Evolutionary conservation across 192 early-diverging fungal genomes (phyloP).

Genomic region (Thoreauomyces humboldtii): DNA sequence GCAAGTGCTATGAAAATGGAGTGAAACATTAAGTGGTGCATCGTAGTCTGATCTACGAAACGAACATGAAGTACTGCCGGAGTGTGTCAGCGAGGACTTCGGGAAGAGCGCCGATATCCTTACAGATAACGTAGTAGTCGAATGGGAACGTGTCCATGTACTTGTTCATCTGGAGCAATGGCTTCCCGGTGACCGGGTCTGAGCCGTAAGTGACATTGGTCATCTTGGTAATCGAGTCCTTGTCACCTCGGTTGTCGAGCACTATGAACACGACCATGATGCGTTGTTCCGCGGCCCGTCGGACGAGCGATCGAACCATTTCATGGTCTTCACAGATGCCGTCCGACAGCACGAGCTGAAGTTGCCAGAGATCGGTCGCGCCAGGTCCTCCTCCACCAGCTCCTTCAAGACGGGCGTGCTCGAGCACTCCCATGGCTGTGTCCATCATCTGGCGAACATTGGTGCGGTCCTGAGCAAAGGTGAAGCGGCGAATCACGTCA

Average conservation of each 20-base stretch:
- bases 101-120: slow-evolving; percentile 83
- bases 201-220: slow-evolving; percentile 78
- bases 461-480: slow-evolving; percentile 86
- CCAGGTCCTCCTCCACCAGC: slow-evolving; percentile 35
- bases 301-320: slow-evolving; percentile 76
- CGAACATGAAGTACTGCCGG: slow-evolving; percentile 92
- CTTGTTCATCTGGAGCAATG: slow-evolving; percentile 67
- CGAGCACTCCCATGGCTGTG: slow-evolving; percentile 74
- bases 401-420: slow-evolving; percentile 57
- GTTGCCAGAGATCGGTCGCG: slow-evolving; percentile 85
- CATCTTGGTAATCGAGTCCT: slow-evolving; percentile 87
- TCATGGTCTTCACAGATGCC: slow-evolving; percentile 96
- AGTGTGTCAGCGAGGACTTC: slow-evolving; percentile 89
- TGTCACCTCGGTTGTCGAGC: slow-evolving; percentile 72
- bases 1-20: no score
- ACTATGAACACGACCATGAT: slow-evolving; percentile 97
- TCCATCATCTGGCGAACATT: slow-evolving; percentile 86
- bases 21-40: no score
- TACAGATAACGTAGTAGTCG: slow-evolving; percentile 92
- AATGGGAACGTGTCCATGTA: slow-evolving; percentile 98
- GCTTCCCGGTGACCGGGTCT: slow-evolving; percentile 46
- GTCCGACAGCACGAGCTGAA: slow-evolving; percentile 94
- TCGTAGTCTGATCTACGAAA: no score
- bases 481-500: slow-evolving; percentile 82
- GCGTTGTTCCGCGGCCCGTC: slow-evolving; percentile 76